Evolutionary conservation across 306 rosid genomes (phyloP).

Genomic region (Hippophae gyantsensis): DNA sequence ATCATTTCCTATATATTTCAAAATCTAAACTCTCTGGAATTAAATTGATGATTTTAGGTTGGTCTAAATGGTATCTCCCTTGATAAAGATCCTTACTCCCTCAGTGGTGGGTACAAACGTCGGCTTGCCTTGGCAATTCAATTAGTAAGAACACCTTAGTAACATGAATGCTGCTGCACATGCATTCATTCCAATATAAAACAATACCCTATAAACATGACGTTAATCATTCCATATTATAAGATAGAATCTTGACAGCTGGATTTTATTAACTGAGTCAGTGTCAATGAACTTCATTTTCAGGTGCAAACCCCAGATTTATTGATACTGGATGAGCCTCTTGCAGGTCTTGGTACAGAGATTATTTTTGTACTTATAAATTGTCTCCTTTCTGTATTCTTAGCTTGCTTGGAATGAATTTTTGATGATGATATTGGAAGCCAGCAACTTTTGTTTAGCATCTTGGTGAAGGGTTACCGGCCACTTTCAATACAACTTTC

Average conservation of each 20-base stretch:
- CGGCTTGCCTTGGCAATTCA: conserved; percentile 95
- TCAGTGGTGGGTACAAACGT: conserved; percentile 96
- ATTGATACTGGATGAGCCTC: conserved; percentile 90
- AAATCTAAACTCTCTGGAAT: conserved; percentile 1
- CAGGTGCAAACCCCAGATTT: conserved; percentile 90
- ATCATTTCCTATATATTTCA: conserved; percentile 2
- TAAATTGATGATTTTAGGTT: conserved; percentile 40
- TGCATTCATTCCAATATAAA: conserved; percentile 1
- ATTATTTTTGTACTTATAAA: conserved; percentile 11
- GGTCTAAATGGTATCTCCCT: conserved; percentile 77
- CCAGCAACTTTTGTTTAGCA: not conserved
- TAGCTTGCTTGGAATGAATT: not conserved
- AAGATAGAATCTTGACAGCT: conserved; percentile 7
- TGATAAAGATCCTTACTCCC: conserved; percentile 87
- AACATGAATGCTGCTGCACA: not conserved
- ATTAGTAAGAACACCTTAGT: conserved; percentile 43
- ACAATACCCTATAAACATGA: no score
- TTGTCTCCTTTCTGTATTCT: conserved; percentile 4
- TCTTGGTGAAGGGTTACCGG: not conserved
- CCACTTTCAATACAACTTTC: not conserved
- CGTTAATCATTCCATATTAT: not conserved
- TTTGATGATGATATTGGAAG: not conserved
- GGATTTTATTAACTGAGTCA: conserved; percentile 9
- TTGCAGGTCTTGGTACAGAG: conserved; percentile 87
- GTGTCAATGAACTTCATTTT: conserved; percentile 20